A percentile compares a stretch with the other conserved stretches of the same genome.
phyloP scores from a whole-genome alignment of 2,329 filamentous ascomycete species.

The Grosmannia penicillata region DNA sequence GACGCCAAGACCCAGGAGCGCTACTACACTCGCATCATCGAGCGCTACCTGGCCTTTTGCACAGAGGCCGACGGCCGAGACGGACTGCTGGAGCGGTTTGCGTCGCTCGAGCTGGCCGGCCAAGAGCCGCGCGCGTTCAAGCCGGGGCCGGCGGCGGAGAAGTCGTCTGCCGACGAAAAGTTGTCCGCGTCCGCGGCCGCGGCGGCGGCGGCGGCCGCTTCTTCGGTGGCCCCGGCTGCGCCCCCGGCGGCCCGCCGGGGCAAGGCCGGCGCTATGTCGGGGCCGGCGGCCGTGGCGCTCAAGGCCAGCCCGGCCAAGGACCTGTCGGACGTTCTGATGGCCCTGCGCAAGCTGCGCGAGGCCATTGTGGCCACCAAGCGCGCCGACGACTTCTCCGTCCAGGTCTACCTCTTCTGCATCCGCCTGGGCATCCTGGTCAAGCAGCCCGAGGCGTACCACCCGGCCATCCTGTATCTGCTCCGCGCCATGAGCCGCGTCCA shows the following conservation, averaged over 20 bases:
- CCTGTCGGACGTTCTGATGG: constrained; percentile 61
- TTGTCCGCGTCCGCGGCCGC: neutral
- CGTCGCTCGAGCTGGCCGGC: constrained; percentile 36
- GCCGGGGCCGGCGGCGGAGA: neutral
- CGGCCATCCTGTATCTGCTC: constrained; percentile 69
- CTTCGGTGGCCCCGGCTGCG: neutral
- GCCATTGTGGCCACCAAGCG: constrained; percentile 69
- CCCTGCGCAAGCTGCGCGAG: constrained; percentile 84
- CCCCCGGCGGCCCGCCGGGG: neutral
- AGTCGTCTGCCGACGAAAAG: neutral
- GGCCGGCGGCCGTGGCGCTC: neutral
- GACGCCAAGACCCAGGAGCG: constrained; percentile 66
- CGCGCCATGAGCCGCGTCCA: constrained; percentile 52
- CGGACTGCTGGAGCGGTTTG: constrained; percentile 61
- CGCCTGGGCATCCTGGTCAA: constrained; percentile 67
- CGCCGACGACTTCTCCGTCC: constrained; percentile 66
- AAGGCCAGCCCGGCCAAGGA: constrained; percentile 30
- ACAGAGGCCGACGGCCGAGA: constrained; percentile 56
- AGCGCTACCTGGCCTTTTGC: constrained; percentile 83
- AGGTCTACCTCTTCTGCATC: constrained; percentile 84
- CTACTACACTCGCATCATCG: constrained; percentile 77
- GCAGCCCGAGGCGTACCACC: constrained; percentile 79
- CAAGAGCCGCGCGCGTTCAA: neutral
- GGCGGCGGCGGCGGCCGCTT: neutral
- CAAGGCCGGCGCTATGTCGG: neutral